These are phyloP conservation scores for Syzygium jambos DNA, from an alignment of 345 rosid species.

Conservation along the genomic window DNA sequence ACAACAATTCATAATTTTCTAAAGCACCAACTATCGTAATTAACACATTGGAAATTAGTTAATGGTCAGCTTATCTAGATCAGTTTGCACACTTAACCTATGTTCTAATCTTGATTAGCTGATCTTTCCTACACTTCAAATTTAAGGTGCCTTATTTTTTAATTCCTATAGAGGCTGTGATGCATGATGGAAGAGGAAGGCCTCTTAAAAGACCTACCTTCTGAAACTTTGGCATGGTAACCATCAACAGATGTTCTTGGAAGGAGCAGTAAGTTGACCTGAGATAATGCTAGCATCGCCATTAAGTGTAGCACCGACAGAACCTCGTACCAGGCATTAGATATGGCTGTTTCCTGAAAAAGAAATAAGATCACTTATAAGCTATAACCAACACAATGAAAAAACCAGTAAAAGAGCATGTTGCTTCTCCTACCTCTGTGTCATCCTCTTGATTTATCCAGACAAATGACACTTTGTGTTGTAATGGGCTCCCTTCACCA, in stretches of 20 bases:
- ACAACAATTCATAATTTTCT: neutral
- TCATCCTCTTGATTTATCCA: constrained; percentile 98
- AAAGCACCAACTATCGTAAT: neutral
- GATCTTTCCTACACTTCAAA: neutral
- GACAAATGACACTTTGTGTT: constrained; percentile 67
- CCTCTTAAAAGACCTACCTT: constrained; percentile 43
- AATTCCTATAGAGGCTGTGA: neutral
- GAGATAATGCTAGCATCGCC: constrained; percentile 89
- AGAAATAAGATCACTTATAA: constrained; percentile 1
- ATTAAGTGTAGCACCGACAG: constrained; percentile 93
- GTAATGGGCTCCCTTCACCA: constrained; percentile 61
- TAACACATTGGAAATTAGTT: neutral
- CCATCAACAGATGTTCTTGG: constrained; percentile 81
- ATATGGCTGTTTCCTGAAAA: constrained; percentile 82
- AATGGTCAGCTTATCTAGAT: neutral
- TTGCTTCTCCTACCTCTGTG: constrained; percentile 48
- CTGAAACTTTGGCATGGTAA: constrained; percentile 80
- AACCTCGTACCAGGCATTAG: constrained; percentile 93
- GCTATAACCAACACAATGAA: neutral
- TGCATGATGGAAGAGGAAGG: neutral
- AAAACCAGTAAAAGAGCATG: neutral
- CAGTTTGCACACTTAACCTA: neutral
- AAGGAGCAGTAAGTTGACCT: constrained; percentile 84
- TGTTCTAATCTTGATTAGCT: neutral
- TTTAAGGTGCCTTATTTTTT: neutral